Percentiles rank a stretch among this genome's conserved stretches.
phyloP scores from a whole-genome alignment of 371 early-diverging fungal species.

The Mucor piriformis region DNA sequence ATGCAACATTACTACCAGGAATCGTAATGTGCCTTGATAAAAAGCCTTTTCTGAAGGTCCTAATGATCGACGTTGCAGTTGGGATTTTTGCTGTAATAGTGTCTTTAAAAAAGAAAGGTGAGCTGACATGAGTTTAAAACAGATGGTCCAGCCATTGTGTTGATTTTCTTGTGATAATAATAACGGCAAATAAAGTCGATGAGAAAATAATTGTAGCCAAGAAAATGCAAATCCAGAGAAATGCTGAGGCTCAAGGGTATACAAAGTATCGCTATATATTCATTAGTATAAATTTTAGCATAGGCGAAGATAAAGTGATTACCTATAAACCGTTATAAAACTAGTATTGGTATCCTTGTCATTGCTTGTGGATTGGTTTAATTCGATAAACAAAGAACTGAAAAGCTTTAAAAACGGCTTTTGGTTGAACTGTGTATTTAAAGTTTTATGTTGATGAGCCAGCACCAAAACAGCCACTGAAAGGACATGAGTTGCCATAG shows the following conservation, averaged over 20 bases:
- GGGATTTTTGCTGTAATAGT: slow-evolving; percentile 62
- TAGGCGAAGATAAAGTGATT: background rate
- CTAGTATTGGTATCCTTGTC: slow-evolving; percentile 18
- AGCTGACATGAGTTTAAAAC: slow-evolving; percentile 77
- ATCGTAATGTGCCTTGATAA: slow-evolving; percentile 88
- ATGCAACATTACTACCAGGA: slow-evolving; percentile 89
- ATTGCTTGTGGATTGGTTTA: slow-evolving; percentile 59
- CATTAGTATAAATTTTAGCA: background rate
- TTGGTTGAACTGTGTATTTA: slow-evolving; percentile 83
- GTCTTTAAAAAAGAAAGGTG: slow-evolving; percentile 85
- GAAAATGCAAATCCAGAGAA: slow-evolving; percentile 95
- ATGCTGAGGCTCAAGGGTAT: slow-evolving; percentile 80
- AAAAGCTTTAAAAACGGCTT: slow-evolving; percentile 89
- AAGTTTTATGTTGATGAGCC: slow-evolving; percentile 81
- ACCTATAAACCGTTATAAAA: slow-evolving; percentile 39
- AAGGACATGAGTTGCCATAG: slow-evolving; percentile 74
- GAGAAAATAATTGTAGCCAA: slow-evolving; percentile 93
- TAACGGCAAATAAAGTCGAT: slow-evolving; percentile 89
- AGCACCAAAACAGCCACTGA: slow-evolving; percentile 83
- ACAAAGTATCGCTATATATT: slow-evolving; percentile 74
- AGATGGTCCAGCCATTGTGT: slow-evolving; percentile 80
- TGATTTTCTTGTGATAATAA: slow-evolving; percentile 35
- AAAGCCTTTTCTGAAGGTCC: slow-evolving; percentile 46
- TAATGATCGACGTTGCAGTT: slow-evolving; percentile 52
- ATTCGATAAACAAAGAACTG: slow-evolving; percentile 78